These are phyloP conservation scores for Chaetomidium leptoderma DNA, from an alignment of 495 filamentous ascomycete genomes.

Conservation along the genomic window DNA sequence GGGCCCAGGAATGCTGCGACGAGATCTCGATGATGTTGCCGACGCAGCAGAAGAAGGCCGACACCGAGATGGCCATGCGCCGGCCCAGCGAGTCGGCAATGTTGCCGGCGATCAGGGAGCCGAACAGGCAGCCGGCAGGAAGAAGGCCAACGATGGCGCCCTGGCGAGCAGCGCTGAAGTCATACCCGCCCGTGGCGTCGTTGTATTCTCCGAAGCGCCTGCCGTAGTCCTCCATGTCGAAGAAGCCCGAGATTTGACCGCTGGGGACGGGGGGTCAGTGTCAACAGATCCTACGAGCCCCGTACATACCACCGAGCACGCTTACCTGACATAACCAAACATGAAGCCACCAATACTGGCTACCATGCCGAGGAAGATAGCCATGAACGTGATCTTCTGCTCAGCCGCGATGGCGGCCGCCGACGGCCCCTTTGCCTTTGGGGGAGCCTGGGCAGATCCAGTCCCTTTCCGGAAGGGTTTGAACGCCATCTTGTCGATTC, in stretches of 20 bases:
- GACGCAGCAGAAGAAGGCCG: slow-evolving; percentile 60
- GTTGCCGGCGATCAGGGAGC: slow-evolving; percentile 61
- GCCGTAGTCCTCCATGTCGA: slow-evolving; percentile 55
- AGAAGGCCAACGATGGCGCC: slow-evolving; percentile 56
- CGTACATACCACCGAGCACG: neutral
- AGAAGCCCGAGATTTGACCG: slow-evolving; percentile 53
- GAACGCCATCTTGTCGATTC: neutral
- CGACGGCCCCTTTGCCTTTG: neutral
- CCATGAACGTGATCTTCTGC: slow-evolving; percentile 37
- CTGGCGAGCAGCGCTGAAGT: slow-evolving; percentile 48
- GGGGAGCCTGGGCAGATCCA: neutral
- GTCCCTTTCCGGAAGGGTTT: slow-evolving; percentile 1
- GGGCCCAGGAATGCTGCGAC: slow-evolving; percentile 46
- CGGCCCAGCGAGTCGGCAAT: slow-evolving; percentile 47
- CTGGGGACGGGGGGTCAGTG: slow-evolving; percentile 9
- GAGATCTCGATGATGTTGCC: slow-evolving; percentile 66
- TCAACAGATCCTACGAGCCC: neutral
- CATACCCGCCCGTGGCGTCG: slow-evolving; percentile 25
- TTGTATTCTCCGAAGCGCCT: slow-evolving; percentile 44
- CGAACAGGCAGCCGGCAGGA: slow-evolving; percentile 64
- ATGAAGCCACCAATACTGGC: slow-evolving; percentile 75
- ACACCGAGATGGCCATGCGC: slow-evolving; percentile 48
- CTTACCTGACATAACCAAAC: slow-evolving; percentile 69
- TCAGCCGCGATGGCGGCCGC: slow-evolving; percentile 16
- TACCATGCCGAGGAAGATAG: slow-evolving; percentile 41